Percentiles rank a stretch among this genome's conserved stretches.
These are phyloP conservation scores for Lichtheimia hyalospora DNA, from an alignment of 371 early-diverging fungal genomes.

Conservation along the genomic window DNA sequence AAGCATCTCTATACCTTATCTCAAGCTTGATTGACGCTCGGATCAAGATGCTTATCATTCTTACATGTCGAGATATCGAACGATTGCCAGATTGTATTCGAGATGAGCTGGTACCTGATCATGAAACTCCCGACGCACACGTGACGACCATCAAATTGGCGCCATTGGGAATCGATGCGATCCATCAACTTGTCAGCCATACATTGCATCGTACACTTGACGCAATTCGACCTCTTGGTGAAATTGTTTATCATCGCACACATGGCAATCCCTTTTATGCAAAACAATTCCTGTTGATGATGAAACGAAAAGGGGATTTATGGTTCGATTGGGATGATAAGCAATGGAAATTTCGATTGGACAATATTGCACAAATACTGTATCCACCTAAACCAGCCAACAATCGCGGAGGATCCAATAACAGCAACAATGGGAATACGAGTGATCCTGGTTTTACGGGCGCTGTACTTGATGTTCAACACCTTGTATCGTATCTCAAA, in stretches of 20 bases:
- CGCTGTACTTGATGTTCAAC: constrained; percentile 31
- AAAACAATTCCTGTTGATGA: constrained; percentile 37
- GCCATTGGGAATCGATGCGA: constrained; percentile 20
- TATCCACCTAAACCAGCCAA: constrained; percentile 9
- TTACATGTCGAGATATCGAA: constrained; percentile 38
- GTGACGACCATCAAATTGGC: constrained; percentile 28
- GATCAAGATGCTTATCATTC: constrained; percentile 39
- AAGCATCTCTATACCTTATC: constrained; percentile 42
- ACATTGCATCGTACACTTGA: constrained; percentile 31
- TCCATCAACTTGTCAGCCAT: constrained; percentile 31
- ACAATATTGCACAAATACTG: constrained; percentile 27
- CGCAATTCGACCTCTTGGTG: constrained; percentile 24
- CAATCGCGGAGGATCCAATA: constrained; percentile 2
- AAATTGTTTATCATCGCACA: constrained; percentile 36
- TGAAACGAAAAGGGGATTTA: constrained; percentile 44
- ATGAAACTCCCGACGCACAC: constrained; percentile 10
- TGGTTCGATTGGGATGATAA: constrained; percentile 48
- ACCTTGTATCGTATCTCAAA: constrained; percentile 34
- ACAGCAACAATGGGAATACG: background rate
- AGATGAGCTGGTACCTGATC: constrained; percentile 15
- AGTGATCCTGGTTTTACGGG: constrained; percentile 2
- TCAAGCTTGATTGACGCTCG: constrained; percentile 30
- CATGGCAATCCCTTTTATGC: constrained; percentile 48
- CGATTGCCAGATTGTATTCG: constrained; percentile 27
- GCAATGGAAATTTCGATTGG: constrained; percentile 42